Conservation (phyloP, 176 grass and related monocot species). For the Carex littledalei region DNA sequence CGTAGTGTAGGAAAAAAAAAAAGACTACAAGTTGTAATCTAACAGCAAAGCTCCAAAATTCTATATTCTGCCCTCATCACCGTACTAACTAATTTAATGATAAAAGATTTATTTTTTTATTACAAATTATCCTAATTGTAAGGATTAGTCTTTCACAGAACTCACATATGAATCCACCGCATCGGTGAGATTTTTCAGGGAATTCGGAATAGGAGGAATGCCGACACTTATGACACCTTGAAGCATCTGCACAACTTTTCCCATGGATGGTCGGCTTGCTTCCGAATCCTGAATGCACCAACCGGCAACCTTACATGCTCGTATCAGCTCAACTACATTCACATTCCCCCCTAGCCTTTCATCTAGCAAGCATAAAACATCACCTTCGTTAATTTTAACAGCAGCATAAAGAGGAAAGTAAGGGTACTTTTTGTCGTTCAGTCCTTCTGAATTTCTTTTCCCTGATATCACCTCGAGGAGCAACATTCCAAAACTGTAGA, state of each 20-base stretch:
- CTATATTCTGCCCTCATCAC: too few species aligned
- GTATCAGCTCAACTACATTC: conserved; percentile 24
- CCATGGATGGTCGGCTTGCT: conserved; percentile 33
- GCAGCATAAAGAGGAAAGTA: conserved; percentile 35
- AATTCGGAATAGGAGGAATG: conserved; percentile 26
- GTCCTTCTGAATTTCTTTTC: conserved; percentile 21
- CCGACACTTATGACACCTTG: conserved; percentile 21
- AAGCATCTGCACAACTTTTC: conserved; percentile 35
- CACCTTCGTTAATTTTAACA: conserved; percentile 29
- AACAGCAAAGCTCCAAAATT: not conserved
- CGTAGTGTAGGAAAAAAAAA: too few species aligned
- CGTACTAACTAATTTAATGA: not conserved
- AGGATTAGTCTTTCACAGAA: not conserved
- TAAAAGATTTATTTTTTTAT: not conserved
- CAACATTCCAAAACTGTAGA: conserved; percentile 57
- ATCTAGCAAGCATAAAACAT: conserved; percentile 36
- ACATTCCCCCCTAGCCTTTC: conserved; percentile 25
- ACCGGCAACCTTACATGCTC: conserved; percentile 31
- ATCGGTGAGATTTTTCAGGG: not conserved
- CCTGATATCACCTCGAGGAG: conserved; percentile 44
- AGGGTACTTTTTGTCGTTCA: not conserved
- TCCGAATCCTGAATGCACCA: conserved; percentile 56
- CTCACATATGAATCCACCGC: not conserved
- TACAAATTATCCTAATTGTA: not conserved
- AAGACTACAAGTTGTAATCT: too few species aligned